Percentiles rank a stretch among this genome's conserved stretches.
Conservation (phyloP, 2,329 filamentous ascomycete species). For the Aureobasidium sp. region DNA sequence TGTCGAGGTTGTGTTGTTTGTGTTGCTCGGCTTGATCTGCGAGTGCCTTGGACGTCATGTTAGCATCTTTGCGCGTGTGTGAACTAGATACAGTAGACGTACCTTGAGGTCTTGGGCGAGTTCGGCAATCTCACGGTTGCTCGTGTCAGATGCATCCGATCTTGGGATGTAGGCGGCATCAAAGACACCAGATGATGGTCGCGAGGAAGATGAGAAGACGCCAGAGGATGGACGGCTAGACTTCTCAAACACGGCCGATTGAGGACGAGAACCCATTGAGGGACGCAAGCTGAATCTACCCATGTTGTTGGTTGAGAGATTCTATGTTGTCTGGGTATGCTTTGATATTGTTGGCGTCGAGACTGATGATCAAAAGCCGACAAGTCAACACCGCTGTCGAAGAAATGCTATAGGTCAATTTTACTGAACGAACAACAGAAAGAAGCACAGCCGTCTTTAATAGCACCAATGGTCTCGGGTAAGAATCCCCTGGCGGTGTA, state of each 20-base stretch:
- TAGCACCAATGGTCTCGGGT: background rate
- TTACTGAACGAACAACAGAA: background rate
- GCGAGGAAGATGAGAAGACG: slow-evolving; percentile 6
- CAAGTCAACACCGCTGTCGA: background rate
- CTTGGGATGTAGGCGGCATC: background rate
- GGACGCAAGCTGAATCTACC: slow-evolving; percentile 10
- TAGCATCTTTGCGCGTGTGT: background rate
- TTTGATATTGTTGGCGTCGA: background rate
- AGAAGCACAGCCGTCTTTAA: background rate
- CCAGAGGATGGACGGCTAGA: slow-evolving; percentile 1
- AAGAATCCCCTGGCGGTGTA: slow-evolving; percentile 3
- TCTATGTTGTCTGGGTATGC: background rate
- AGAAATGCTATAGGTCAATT: background rate
- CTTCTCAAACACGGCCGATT: slow-evolving; percentile 1
- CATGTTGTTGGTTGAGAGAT: background rate
- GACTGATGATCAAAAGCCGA: background rate
- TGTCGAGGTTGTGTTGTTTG: slow-evolving; percentile 11
- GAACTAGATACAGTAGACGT: too few species aligned
- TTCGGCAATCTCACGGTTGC: background rate
- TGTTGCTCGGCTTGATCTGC: slow-evolving; percentile 10
- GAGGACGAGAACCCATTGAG: slow-evolving; percentile 3
- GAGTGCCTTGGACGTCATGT: background rate
- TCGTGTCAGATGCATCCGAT: background rate
- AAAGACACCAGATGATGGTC: background rate
- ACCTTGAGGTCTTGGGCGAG: slow-evolving; percentile 14